These are phyloP conservation scores for Pichia sp. DNA, from an alignment of 1,139 yeast species.

Conservation along the genomic window DNA sequence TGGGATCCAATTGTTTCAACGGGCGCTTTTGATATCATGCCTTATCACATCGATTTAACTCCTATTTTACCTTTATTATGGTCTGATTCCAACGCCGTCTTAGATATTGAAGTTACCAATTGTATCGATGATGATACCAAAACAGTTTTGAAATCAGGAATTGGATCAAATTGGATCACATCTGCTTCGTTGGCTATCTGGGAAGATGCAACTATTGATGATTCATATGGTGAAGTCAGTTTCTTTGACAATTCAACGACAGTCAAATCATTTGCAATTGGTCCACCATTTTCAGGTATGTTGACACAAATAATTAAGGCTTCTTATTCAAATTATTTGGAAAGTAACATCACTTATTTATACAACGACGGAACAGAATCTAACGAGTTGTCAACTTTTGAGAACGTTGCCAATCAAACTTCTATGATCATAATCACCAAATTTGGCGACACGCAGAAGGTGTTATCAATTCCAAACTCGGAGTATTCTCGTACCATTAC, in stretches of 20 bases:
- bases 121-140: constrained; percentile 38
- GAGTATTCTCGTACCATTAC: constrained; percentile 15
- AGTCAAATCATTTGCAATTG: constrained; percentile 21
- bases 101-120: constrained; percentile 47
- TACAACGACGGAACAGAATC: constrained; percentile 30
- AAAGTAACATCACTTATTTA: constrained; percentile 29
- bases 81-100: constrained; percentile 26
- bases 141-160: constrained; percentile 20
- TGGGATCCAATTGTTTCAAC: constrained; percentile 76
- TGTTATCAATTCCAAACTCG: constrained; percentile 20
- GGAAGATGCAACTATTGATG: constrained; percentile 38
- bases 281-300: constrained; percentile 30
- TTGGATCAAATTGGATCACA: constrained; percentile 63
- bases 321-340: constrained; percentile 26
- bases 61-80: constrained; percentile 58
- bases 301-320: constrained; percentile 33
- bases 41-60: constrained; percentile 58
- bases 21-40: constrained; percentile 63
- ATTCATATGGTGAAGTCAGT: constrained; percentile 33
- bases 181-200: constrained; percentile 60
- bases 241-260: constrained; percentile 24
- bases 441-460: constrained; percentile 28
- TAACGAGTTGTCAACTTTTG: constrained; percentile 9
- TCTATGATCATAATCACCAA: constrained; percentile 28
- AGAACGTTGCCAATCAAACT: constrained; percentile 27